These are phyloP conservation scores for Dipteronia sinensis DNA, from an alignment of 345 rosid species.

Conservation along the genomic window DNA sequence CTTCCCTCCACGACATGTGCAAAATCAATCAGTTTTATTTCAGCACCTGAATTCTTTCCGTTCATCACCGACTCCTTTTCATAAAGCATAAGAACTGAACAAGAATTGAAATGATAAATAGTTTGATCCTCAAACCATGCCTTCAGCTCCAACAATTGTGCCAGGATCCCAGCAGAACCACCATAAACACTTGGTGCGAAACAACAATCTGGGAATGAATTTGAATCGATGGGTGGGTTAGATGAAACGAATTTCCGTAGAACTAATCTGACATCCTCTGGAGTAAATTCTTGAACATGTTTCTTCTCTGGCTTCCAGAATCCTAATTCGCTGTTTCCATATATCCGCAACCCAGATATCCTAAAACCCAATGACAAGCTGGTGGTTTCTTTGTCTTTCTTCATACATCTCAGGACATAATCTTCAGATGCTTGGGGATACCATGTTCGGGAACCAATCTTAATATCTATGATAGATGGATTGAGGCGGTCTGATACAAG, in stretches of 20 bases:
- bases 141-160: constrained; percentile 77
- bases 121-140: constrained; percentile 96
- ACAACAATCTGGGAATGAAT: constrained; percentile 54
- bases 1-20: constrained; percentile 84
- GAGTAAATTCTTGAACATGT: constrained; percentile 39
- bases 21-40: constrained; percentile 85
- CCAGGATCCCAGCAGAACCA: constrained; percentile 64
- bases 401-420: constrained; percentile 60
- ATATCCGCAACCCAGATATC: constrained; percentile 71
- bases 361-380: constrained; percentile 67
- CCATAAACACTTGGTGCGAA: constrained; percentile 60
- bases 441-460: constrained; percentile 98
- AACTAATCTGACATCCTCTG: constrained; percentile 54
- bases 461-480: constrained; percentile 82
- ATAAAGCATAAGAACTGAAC: constrained; percentile 76
- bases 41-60: constrained; percentile 39
- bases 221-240: constrained; percentile 34
- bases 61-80: constrained; percentile 53
- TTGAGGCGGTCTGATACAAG: constrained; percentile 32
- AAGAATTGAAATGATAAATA: constrained; percentile 79
- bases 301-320: constrained; percentile 74
- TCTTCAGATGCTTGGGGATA: constrained; percentile 76
- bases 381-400: constrained; percentile 63
- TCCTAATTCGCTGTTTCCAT: constrained; percentile 40
- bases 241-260: constrained; percentile 85